Evolutionary conservation across 345 rosid genomes (phyloP).

Genomic region (Lumnitzera littorea): DNA sequence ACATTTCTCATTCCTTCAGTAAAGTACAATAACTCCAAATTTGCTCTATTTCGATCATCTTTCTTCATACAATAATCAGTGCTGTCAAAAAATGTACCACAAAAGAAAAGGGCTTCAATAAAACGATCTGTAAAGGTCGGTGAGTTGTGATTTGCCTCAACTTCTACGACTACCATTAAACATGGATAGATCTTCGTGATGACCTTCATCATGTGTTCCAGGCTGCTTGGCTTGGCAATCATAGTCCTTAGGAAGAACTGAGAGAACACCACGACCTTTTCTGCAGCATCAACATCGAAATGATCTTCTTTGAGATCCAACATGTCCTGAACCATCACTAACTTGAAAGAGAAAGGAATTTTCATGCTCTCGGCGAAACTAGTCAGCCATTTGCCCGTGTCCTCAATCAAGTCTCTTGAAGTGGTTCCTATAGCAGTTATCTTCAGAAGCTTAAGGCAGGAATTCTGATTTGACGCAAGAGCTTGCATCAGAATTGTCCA

Average conservation of each 20-base stretch:
- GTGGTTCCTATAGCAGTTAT: conserved; percentile 32
- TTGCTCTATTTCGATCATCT: conserved; percentile 16
- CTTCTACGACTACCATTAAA: conserved; percentile 32
- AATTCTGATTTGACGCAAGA: conserved; percentile 19
- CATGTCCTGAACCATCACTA: conserved; percentile 28
- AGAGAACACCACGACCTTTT: conserved; percentile 25
- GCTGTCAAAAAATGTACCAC: conserved; percentile 36
- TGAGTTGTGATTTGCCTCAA: conserved; percentile 37
- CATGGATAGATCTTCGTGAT: conserved; percentile 25
- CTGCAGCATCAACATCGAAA: conserved; percentile 21
- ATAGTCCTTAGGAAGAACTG: conserved; percentile 8
- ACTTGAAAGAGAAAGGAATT: conserved; percentile 30
- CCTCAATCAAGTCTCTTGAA: conserved; percentile 15
- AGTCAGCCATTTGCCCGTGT: conserved; percentile 27
- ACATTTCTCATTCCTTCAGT: conserved; percentile 24
- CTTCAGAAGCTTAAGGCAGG: conserved; percentile 33
- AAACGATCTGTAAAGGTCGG: conserved; percentile 35
- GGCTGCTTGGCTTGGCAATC: conserved; percentile 20
- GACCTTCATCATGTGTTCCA: conserved; percentile 30
- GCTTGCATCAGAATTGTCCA: conserved; percentile 49
- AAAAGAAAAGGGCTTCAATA: conserved; percentile 32
- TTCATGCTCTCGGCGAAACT: conserved; percentile 29
- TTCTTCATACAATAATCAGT: conserved; percentile 22
- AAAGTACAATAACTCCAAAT: conserved; percentile 16
- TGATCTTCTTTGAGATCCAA: conserved; percentile 34